A percentile compares a stretch with the other conserved stretches of the same genome.
Evolutionary conservation across 2,329 filamentous ascomycete genomes (phyloP).

Genomic region (Trichoderma pleuroti): DNA sequence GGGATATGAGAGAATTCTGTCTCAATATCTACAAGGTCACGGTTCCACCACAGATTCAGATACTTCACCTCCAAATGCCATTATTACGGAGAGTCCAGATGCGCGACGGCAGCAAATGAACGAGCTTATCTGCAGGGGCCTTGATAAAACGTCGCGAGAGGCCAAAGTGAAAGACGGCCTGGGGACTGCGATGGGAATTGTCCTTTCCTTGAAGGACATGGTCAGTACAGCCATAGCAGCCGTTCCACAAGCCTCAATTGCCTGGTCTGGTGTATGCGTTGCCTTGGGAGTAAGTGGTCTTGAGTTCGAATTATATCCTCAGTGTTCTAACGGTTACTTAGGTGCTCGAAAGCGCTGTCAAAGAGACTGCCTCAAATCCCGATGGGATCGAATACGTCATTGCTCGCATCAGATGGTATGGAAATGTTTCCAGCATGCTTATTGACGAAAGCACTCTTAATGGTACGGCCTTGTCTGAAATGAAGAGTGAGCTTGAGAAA

Average conservation of each 20-base stretch:
- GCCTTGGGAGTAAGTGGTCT: slow-evolving; percentile 29
- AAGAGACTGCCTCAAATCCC: slow-evolving; percentile 26
- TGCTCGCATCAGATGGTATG: slow-evolving; percentile 40
- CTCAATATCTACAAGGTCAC: slow-evolving; percentile 9
- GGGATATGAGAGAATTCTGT: slow-evolving; percentile 25
- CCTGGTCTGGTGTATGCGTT: slow-evolving; percentile 37
- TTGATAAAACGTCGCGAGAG: slow-evolving; percentile 27
- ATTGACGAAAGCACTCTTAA: slow-evolving; percentile 24
- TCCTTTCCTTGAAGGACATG: slow-evolving; percentile 27
- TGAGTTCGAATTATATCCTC: neutral
- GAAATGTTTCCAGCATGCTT: slow-evolving; percentile 29
- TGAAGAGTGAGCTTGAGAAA: slow-evolving; percentile 25
- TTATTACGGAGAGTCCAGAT: neutral
- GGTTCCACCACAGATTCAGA: neutral
- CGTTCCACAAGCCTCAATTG: slow-evolving; percentile 34
- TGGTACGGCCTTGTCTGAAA: neutral
- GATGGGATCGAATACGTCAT: slow-evolving; percentile 35
- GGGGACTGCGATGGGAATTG: slow-evolving; percentile 24
- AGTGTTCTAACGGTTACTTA: neutral
- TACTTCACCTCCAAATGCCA: neutral
- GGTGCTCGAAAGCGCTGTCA: neutral
- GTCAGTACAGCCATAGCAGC: slow-evolving; percentile 28
- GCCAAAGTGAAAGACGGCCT: slow-evolving; percentile 27
- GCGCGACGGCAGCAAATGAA: slow-evolving; percentile 29
- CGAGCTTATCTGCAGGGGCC: slow-evolving; percentile 29